Base-by-base conservation (phyloP, 345 rosid species). In the Limnanthes douglasii region DNA sequence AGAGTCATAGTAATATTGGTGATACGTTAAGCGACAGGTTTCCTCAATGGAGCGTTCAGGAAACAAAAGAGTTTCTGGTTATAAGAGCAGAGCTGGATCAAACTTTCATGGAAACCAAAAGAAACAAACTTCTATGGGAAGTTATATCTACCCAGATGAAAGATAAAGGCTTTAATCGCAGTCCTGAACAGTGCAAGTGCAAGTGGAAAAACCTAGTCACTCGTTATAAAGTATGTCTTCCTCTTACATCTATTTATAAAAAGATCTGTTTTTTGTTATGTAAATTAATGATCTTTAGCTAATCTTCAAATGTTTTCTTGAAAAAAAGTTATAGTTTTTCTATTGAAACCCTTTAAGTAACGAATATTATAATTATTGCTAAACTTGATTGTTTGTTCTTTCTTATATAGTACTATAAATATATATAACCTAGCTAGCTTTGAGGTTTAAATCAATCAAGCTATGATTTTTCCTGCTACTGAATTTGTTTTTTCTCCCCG, bases 131-230 rank as follows among this genome's bases (percentile, higher is more conserved):
- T 18, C 68, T 90, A 13, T 90, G 98, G 98, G 88, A 78, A 54
- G 69, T 84, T 11, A 71, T 80, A 15, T 61, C 93, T 24, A 54
- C 69, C 8, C 65, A 51, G 46, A 75, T 90, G 94, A 79, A 64
- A 35, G 96, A 78, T 24, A 74, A 69, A 46, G 94, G 96, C 37
- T 84, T 51, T 34, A 58, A 53, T 51, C 94, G 98, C 1, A 90
- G 86, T 61, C 52, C 94, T 4, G 98, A 84, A 37, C 98, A 90
- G 86, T 90, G 98, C 75, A 90, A 84, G 66, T 80, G 96, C 75
- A 90, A 90, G 64, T 90, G 98, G 98, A 90, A 90, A 45, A 90
- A 90, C 49, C 94, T 90, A 38, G 85, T 84, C 45, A 75, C 96
- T 13, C 77, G 98, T 44, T 90, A 75, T 48, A 90, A 84, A 94